Evolutionary conservation across 1,284 basidiomycete species (phyloP).

Genomic region (Malassezia globosa): DNA sequence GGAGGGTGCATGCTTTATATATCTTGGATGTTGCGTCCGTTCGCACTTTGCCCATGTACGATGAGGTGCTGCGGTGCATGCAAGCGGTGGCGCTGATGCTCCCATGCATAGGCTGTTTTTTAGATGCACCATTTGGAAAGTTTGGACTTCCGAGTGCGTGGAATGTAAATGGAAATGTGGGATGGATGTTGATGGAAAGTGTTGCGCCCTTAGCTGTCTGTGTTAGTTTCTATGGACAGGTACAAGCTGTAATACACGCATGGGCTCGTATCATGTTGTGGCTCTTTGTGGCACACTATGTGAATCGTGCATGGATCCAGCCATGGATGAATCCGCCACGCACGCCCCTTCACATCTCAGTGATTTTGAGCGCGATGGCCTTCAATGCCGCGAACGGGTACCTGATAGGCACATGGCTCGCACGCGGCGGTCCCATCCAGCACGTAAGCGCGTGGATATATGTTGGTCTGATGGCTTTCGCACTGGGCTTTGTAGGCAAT

Average conservation of each 20-base stretch:
- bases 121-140: conserved; percentile 17
- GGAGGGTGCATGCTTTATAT: background rate
- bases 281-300: conserved; percentile 66
- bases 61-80: background rate
- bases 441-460: background rate
- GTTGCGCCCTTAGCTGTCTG: conserved; percentile 3
- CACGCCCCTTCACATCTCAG: conserved; percentile 62
- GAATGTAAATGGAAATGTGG: conserved; percentile 14
- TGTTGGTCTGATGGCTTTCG: conserved; percentile 18
- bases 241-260: background rate
- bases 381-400: conserved; percentile 69
- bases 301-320: conserved; percentile 68
- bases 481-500: conserved; percentile 63
- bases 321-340: conserved; percentile 71
- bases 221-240: background rate
- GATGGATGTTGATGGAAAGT: conserved; percentile 17
- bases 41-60: too few relatives aligned
- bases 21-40: too few relatives aligned
- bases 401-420: conserved; percentile 57
- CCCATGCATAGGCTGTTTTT: background rate
- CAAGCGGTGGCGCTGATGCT: conserved; percentile 12
- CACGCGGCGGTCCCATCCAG: background rate
- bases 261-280: conserved; percentile 48
- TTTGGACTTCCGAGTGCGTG: conserved; percentile 5
- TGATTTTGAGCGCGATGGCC: conserved; percentile 54